These are phyloP conservation scores for Penicillium sp. DNA, from an alignment of 2,329 filamentous ascomycete genomes.

Conservation along the genomic window DNA sequence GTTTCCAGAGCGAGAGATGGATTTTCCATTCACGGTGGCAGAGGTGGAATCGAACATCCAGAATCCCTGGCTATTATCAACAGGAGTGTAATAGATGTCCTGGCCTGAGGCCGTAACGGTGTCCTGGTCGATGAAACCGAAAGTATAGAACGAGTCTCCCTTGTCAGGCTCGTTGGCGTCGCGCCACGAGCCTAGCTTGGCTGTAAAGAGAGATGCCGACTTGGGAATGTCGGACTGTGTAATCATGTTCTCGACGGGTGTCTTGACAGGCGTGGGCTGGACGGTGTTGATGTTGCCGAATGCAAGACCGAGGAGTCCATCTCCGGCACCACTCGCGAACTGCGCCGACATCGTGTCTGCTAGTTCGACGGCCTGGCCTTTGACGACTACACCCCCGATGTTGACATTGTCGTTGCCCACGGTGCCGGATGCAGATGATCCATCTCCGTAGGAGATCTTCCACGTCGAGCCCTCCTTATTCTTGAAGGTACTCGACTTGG, in stretches of 20 bases:
- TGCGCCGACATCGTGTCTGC: constrained; percentile 55
- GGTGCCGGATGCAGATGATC: constrained; percentile 59
- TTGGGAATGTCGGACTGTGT: constrained; percentile 51
- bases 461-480: constrained; percentile 48
- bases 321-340: constrained; percentile 54
- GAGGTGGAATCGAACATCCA: constrained; percentile 61
- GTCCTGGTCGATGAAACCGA: constrained; percentile 65
- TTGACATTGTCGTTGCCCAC: constrained; percentile 60
- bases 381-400: constrained; percentile 57
- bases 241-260: constrained; percentile 67
- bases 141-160: constrained; percentile 62
- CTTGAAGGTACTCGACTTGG: constrained; percentile 58
- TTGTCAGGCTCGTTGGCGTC: constrained; percentile 44
- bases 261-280: constrained; percentile 50
- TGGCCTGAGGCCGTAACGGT: constrained; percentile 51
- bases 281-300: constrained; percentile 62
- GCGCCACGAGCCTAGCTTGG: constrained; percentile 55
- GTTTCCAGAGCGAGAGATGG: constrained; percentile 50
- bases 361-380: constrained; percentile 61
- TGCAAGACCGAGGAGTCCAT: constrained; percentile 64
- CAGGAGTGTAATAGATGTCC: constrained; percentile 55
- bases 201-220: constrained; percentile 57
- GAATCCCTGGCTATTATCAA: constrained; percentile 62
- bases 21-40: constrained; percentile 54
- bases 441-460: constrained; percentile 65